Evolutionary conservation across 2,329 filamentous ascomycete species (phyloP), one percentile per base, ranked within the genome.

Genomic region (Eurotiales sp.): DNA sequence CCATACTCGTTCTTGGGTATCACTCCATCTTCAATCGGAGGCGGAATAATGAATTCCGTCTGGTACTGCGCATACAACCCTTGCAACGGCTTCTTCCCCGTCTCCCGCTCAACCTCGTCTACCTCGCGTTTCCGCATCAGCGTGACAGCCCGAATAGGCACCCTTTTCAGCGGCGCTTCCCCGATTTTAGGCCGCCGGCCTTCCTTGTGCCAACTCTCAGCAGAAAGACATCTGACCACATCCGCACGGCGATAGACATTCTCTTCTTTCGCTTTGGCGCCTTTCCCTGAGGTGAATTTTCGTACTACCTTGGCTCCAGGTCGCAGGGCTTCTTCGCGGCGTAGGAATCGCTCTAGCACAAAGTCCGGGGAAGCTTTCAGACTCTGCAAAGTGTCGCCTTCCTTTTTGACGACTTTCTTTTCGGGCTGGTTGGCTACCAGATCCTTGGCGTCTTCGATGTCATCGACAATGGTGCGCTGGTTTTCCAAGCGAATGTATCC

Each of bases 181-280:
- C 88, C 90, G 0, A 77, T 64, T 22, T 81, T 79, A 3, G 93
- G 84, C 22, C 84, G 86, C 10, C 92, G 82, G 0, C 93, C 93
- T 74, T 96, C 92, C 66, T 96, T 96, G 66, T 97, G 93, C 93
- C 93, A 99, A 1, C 89, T 96, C 66, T 99, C 93, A 1, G 88
- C 87, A 23, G 89, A 95, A 68, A 96, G 91, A 66, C 95, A 95
- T 34, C 81, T 78, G 2, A 91, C 83, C 0, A 97, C 83, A 58
- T 97, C 91, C 48, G 81, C 80, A 29, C 92, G 84, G 1, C 79
- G 79, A 64, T 84, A 97, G 0, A 97, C 90, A 1, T 88, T 84
- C 65, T 96, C 90, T 53, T 88, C 82, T 40, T 86, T 86, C 2
- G 80, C 72, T 42, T 85, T 86, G 40, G 83, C 82, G 12, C 85